Conservation (phyloP, 2,329 filamentous ascomycete genomes). For the Lecanicillium sp. region DNA sequence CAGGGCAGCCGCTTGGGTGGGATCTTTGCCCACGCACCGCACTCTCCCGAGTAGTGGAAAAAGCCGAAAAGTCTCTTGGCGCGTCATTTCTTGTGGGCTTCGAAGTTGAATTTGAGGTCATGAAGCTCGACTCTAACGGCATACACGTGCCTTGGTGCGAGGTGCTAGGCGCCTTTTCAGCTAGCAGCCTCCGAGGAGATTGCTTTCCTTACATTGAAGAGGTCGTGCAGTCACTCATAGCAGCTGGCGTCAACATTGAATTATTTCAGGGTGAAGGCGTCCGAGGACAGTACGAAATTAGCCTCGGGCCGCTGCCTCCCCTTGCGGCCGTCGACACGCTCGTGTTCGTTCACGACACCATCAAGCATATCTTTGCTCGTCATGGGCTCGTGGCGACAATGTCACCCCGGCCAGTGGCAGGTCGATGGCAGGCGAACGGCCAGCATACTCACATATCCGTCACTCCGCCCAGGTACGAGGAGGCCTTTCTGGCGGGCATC, state of each 20-base stretch:
- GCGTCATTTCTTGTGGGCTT: background rate
- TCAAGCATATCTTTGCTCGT: background rate
- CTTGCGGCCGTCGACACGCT: background rate
- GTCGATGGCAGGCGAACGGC: background rate
- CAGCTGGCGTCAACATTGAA: background rate
- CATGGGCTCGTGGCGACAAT: background rate
- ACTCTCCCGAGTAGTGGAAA: background rate
- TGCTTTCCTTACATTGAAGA: background rate
- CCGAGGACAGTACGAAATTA: background rate
- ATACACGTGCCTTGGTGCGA: background rate
- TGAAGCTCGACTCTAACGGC: background rate
- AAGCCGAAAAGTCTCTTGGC: background rate
- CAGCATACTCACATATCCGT: constrained; percentile 10
- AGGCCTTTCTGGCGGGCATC: constrained; percentile 7
- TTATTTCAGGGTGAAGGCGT: background rate
- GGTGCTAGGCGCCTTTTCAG: background rate
- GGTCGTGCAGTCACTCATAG: background rate
- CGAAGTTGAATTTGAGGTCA: background rate
- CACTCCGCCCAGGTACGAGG: background rate
- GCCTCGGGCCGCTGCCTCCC: background rate
- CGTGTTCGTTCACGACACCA: background rate
- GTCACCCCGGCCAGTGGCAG: background rate
- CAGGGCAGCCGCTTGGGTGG: background rate
- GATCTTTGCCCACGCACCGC: background rate
- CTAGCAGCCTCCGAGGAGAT: background rate